Base-by-base conservation (phyloP, 805 yeast genomes). In the Metschnikowia borealis region DNA sequence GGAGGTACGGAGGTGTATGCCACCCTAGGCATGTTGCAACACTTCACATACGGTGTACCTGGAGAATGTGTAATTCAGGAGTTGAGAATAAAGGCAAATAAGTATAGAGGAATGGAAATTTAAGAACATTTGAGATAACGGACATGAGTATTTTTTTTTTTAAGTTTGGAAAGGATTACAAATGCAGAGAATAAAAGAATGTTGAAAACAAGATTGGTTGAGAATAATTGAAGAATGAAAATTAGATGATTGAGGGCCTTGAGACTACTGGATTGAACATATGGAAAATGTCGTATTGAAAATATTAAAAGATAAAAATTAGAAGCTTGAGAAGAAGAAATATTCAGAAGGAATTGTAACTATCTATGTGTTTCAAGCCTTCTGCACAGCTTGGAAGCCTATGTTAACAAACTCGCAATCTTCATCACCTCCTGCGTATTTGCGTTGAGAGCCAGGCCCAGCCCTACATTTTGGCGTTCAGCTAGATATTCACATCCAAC, bases 351-450 rank as follows among this genome's bases (percentile, higher is more conserved):
- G 29, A 11, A 10, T 26, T 8, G 29, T 8, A 26, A 10, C 29
- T 17, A 35, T 35, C 10, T 35, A 15, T 7, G 38, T 35, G 29
- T 38, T 38, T 13, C 31, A 21, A 18, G 39, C 23, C 20, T 18
- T 37, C 26, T 15, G 20, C 38, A 3, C 38, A 17, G 21, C 38
- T 15, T n/a, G 39, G 13, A 15, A 13, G 20, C 17, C 32, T 23
- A 38, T 39, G 43, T 29, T 26, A 39, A 26, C 43, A 39, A 39
- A 39, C 43, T 39, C 10, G 43, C 43, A 11, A 39, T 29, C 29
- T 39, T 39, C 43, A 39, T 39, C 33, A 39, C 43, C 34, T 39
- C 43, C n/a, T 20, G 43, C n/a, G 43, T 15, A 29, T 39, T 26
- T 15, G 31, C 41, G n/a, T 21, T 38, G 32, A 38, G 41, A 21